Evolutionary conservation across 2,329 filamentous ascomycete species (phyloP), one percentile per base, ranked within the genome.

Genomic region (Xylaria digitata): DNA sequence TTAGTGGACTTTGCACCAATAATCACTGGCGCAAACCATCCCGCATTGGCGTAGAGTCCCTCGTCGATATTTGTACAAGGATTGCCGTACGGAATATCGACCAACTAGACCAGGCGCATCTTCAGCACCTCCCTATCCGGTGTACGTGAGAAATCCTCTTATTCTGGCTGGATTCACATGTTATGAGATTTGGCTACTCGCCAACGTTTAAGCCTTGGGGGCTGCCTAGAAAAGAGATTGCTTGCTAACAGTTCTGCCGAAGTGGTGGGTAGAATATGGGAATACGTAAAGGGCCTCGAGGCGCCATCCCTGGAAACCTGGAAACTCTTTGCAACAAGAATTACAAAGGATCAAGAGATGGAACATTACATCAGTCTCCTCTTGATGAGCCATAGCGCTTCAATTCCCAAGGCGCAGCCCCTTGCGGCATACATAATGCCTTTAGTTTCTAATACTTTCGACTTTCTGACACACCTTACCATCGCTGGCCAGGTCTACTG

Each of bases 341-440:
- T 60, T 15, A 7, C 30, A 2, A 23, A 37, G 8, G 23, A 57
- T 19, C 43, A 55, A 49, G 40, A 48, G 21, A 40, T 34, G 19
- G 45, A 34, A 43, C 21, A 15, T 46, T 58, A 48, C 46, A 15
- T 63, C 13, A 60, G 15, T 59, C 26, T n/a, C 17, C 11, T 34
- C 7, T 23, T 66, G 34, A 56, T 66, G 54, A 63, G 30, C 19
- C 15, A 61, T 68, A 13, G 5, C 19, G 17, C 13, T 17, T 1
- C 50, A 53, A 19, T 57, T 9, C 15, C 46, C 1, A 58, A 61
- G 34, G 49, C 6, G 37, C 58, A 62, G 32, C 65, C 70, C 1
- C 77, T 84, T 26, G 63, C 61, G 15, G 66, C 72, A n/a, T 84
- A 82, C 68, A 77, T 75, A 9, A 68, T 73, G 32, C 82, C 81